Conservation (phyloP, 148 eudicot species). For the Nepenthes gracilis region DNA sequence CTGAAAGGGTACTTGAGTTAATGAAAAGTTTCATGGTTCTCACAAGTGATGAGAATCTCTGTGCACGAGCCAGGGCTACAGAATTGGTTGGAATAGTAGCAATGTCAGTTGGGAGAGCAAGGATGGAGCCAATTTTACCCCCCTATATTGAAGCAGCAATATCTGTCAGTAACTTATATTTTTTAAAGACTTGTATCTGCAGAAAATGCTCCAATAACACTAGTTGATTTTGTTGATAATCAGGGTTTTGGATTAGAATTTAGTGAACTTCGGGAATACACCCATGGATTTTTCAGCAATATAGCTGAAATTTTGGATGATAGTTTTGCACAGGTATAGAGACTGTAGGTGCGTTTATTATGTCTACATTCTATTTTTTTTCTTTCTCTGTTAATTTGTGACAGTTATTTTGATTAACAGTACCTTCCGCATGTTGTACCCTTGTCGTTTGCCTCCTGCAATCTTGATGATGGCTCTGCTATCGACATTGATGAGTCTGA, state of each 20-base stretch:
- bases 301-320: conserved; percentile 87
- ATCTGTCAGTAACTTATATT: conserved; percentile 33
- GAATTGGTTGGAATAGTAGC: conserved; percentile 95
- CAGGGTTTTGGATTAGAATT: conserved; percentile 85
- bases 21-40: conserved; percentile 86
- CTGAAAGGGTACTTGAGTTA: conserved; percentile 89
- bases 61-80: conserved; percentile 89
- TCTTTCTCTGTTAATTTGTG: not conserved
- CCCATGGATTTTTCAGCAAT: conserved; percentile 98
- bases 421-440: conserved; percentile 97
- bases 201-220: not conserved
- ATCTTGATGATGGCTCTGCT: conserved; percentile 96
- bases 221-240: conserved; percentile 1
- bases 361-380: conserved; percentile 3
- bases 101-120: conserved; percentile 80
- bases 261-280: conserved; percentile 95
- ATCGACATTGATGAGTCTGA: conserved; percentile 87
- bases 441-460: conserved; percentile 79
- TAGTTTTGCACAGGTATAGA: conserved; percentile 69
- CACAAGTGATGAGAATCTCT: conserved; percentile 82
- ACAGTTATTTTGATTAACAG: conserved; percentile 19
- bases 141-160: conserved; percentile 96
- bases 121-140: conserved; percentile 90
- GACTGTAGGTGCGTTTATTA: not conserved
- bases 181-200: not conserved